Conservation (phyloP, 805 yeast species). For the Wickerhamiella vanderwaltii region DNA sequence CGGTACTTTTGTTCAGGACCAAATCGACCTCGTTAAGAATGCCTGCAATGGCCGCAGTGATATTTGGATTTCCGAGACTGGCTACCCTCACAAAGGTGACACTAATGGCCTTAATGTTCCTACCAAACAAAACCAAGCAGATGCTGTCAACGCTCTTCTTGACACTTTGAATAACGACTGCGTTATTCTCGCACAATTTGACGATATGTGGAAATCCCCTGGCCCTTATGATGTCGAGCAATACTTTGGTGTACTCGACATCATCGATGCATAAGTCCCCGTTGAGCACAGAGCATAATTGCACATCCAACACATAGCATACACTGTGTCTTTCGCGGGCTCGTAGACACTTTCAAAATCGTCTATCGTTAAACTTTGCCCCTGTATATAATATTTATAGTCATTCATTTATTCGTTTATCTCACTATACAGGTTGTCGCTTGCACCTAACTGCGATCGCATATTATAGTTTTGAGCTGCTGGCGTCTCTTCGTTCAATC, state of each 20-base stretch:
- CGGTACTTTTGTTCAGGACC: constrained; percentile 58
- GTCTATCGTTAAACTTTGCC: too few relatives aligned
- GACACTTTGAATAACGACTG: constrained; percentile 41
- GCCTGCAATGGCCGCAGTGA: constrained; percentile 44
- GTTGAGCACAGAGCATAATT: too few relatives aligned
- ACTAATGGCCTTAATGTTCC: constrained; percentile 68
- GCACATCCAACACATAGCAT: too few relatives aligned
- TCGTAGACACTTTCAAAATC: too few relatives aligned
- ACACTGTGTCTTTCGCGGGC: too few relatives aligned
- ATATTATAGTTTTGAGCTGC: background rate
- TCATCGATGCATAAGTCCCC: constrained; percentile 23
- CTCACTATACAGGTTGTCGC: too few relatives aligned
- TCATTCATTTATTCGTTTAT: too few relatives aligned
- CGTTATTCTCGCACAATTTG: constrained; percentile 60
- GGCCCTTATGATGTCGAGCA: constrained; percentile 81
- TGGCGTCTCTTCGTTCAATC: constrained; percentile 2
- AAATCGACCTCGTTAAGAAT: constrained; percentile 41
- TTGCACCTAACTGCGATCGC: too few relatives aligned
- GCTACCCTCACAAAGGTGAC: constrained; percentile 69
- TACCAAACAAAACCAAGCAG: constrained; percentile 50
- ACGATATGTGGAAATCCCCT: constrained; percentile 80
- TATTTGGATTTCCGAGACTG: constrained; percentile 70
- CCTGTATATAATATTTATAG: too few relatives aligned
- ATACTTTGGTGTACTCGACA: constrained; percentile 48
- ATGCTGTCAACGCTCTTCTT: constrained; percentile 55